Evolutionary conservation across 2,329 filamentous ascomycete genomes (phyloP).

Genomic region (Neonectria magnoliae): DNA sequence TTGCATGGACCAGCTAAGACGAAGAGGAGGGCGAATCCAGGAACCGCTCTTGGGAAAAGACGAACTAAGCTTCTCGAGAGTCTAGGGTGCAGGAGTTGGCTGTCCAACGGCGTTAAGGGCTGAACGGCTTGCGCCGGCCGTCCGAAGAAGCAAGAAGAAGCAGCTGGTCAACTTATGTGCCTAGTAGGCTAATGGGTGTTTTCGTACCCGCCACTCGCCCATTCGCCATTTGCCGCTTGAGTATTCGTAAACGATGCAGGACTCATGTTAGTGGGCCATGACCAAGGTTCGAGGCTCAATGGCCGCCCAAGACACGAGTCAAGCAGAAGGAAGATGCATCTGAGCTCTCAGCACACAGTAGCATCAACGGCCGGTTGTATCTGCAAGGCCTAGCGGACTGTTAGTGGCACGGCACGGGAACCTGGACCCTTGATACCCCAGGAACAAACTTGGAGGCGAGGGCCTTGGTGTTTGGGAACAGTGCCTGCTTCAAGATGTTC

Average conservation of each 20-base stretch:
- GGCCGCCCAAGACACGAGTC: conserved; percentile 35
- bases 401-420: conserved; percentile 18
- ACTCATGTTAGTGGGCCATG: background rate
- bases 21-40: background rate
- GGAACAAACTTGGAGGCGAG: conserved; percentile 32
- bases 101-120: conserved; percentile 1
- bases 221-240: conserved; percentile 15
- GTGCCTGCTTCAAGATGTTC: conserved; percentile 38
- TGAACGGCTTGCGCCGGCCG: conserved; percentile 4
- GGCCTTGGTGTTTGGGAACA: conserved; percentile 21
- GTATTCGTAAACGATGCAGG: background rate
- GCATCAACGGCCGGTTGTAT: conserved; percentile 25
- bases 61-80: background rate
- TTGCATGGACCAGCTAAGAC: background rate
- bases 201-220: background rate
- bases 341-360: conserved; percentile 13
- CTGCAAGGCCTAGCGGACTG: conserved; percentile 33
- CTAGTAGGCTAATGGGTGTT: background rate
- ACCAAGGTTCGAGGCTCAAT: conserved; percentile 20
- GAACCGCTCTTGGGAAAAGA: conserved; percentile 9
- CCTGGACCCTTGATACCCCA: conserved; percentile 34
- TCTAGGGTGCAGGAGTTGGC: conserved; percentile 8
- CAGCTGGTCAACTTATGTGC: conserved; percentile 1
- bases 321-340: conserved; percentile 23
- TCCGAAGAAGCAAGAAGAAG: conserved; percentile 10